Evolutionary conservation across 352 stramenopile species (phyloP).

Genomic region (Pelagophyceae sp.): DNA sequence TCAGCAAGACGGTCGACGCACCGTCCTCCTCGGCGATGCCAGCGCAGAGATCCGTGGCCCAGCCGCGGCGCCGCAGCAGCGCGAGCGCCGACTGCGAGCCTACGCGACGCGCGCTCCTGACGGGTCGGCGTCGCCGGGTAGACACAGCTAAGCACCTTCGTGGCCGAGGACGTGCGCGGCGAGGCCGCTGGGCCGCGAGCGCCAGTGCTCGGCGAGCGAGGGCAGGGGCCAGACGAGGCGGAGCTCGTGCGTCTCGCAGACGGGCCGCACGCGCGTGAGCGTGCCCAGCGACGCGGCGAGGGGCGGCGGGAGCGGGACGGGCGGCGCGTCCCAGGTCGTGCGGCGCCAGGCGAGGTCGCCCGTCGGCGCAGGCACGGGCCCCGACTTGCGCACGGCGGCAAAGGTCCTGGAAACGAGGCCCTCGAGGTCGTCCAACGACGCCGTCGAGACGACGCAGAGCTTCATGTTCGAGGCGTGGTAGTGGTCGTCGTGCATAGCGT

Average conservation of each 20-base stretch:
- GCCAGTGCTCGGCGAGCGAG: constrained; percentile 33
- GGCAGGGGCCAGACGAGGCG: not conserved
- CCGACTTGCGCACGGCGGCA: constrained; percentile 20
- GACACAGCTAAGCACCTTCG: constrained; percentile 54
- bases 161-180: constrained; percentile 56
- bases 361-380: not conserved
- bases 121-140: too few species aligned
- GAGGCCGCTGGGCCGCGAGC: constrained; percentile 50
- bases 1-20: too few species aligned
- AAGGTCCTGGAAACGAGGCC: constrained; percentile 33
- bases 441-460: constrained; percentile 49
- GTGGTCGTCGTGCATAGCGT: constrained; percentile 72
- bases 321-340: not conserved
- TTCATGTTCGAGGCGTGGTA: constrained; percentile 82
- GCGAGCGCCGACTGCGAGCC: constrained; percentile 48
- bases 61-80: constrained; percentile 25
- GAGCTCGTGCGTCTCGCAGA: not conserved
- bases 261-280: not conserved
- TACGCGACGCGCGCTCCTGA: too few species aligned
- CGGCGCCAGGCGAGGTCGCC: not conserved
- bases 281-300: not conserved
- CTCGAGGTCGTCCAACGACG: constrained; percentile 35
- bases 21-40: constrained; percentile 20
- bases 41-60: constrained; percentile 28
- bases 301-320: not conserved